Conservation (phyloP, 1,284 basidiomycete species). For the Coniophora puteana region DNA sequence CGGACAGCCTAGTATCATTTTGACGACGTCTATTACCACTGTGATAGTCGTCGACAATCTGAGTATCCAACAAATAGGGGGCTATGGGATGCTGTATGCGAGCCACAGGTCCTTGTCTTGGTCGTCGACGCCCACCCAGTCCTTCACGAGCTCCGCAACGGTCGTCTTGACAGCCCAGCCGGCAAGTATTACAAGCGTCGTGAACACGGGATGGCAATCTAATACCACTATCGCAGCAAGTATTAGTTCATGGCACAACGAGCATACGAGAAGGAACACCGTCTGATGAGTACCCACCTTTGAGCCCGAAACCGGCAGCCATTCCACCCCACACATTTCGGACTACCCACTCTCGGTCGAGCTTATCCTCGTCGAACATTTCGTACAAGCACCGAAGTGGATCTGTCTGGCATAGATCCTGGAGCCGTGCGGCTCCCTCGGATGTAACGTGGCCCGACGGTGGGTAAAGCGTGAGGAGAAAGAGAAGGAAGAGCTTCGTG, state of each 20-base stretch:
- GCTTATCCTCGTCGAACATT: conserved; percentile 59
- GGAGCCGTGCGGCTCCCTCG: conserved; percentile 17
- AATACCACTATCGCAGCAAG: conserved; percentile 53
- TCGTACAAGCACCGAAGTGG: conserved; percentile 27
- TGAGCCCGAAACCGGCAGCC: conserved; percentile 70
- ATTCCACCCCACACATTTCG: conserved; percentile 83
- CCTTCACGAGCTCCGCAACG: conserved; percentile 55
- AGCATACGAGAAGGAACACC: conserved; percentile 9
- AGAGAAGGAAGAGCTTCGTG: conserved; percentile 81
- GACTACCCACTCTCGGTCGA: conserved; percentile 84
- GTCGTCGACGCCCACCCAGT: conserved; percentile 58
- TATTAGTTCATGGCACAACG: conserved; percentile 22
- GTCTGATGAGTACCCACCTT: conserved; percentile 40
- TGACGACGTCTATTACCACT: too few relatives aligned
- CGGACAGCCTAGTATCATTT: too few relatives aligned
- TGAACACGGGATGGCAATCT: conserved; percentile 72
- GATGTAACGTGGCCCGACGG: conserved; percentile 41
- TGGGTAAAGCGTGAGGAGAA: conserved; percentile 82
- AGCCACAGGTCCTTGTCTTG: conserved; percentile 59
- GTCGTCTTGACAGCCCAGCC: conserved; percentile 77
- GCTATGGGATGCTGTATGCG: conserved; percentile 73
- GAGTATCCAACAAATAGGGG: background rate
- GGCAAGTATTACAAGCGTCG: conserved; percentile 70
- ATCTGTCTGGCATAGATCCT: conserved; percentile 1
- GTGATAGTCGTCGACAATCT: background rate